phyloP scores from a whole-genome alignment of 768 basidiomycete genomes.

The Chlorophyllum brunneum region DNA sequence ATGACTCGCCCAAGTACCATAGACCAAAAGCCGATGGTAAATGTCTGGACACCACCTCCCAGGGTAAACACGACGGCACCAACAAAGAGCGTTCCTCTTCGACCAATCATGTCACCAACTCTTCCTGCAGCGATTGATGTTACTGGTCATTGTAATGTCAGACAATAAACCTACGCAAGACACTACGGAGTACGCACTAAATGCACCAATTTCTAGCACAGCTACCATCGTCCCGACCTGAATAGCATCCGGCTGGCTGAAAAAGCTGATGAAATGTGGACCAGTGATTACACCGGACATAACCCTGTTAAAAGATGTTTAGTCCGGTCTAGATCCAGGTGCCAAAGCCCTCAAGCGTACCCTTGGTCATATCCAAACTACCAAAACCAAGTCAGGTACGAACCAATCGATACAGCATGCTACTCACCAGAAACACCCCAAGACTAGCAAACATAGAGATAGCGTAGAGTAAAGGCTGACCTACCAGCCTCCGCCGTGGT shows the following conservation, averaged over 20 bases:
- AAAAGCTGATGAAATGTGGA: constrained; percentile 73
- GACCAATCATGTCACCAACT: constrained; percentile 74
- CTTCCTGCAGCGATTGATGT: constrained; percentile 77
- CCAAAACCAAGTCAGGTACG: constrained; percentile 13
- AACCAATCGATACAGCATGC: neutral
- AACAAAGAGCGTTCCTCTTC: constrained; percentile 67
- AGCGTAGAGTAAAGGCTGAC: constrained; percentile 64
- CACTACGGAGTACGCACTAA: constrained; percentile 42
- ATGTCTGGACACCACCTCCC: constrained; percentile 73
- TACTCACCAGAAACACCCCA: constrained; percentile 70
- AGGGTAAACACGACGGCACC: constrained; percentile 75
- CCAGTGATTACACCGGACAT: constrained; percentile 87
- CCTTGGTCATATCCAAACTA: constrained; percentile 82
- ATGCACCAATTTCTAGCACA: constrained; percentile 84
- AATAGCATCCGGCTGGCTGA: constrained; percentile 63
- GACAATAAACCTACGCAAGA: neutral
- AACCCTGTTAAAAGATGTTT: constrained; percentile 38
- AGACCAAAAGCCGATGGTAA: constrained; percentile 59
- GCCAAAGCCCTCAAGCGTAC: constrained; percentile 30
- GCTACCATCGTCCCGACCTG: constrained; percentile 86
- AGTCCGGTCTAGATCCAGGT: constrained; percentile 9
- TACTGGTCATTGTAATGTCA: constrained; percentile 32
- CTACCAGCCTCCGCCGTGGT: constrained; percentile 53
- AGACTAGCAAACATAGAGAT: constrained; percentile 74
- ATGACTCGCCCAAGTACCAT: constrained; percentile 76